Conservation (phyloP, 1,139 yeast species). For the Eremothecium gossypii region DNA sequence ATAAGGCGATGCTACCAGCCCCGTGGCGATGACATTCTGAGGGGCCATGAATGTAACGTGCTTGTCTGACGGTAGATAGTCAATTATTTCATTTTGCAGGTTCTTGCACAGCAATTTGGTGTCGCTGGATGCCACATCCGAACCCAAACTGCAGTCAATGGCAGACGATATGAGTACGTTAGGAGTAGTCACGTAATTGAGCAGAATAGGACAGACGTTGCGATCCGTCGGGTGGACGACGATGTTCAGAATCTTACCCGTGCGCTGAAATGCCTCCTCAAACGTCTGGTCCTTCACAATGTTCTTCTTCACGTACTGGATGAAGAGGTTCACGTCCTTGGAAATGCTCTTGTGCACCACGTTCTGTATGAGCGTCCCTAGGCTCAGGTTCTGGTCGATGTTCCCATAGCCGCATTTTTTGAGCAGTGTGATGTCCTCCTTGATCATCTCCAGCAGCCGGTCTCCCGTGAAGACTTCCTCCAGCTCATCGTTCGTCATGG, state of each 20-base stretch:
- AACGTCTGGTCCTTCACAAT: constrained; percentile 81
- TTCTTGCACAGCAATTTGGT: constrained; percentile 65
- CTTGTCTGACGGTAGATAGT: constrained; percentile 23
- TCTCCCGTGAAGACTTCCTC: constrained; percentile 24
- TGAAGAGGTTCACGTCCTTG: constrained; percentile 70
- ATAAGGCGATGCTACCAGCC: constrained; percentile 56
- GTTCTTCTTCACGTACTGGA: constrained; percentile 60
- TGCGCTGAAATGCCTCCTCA: constrained; percentile 83
- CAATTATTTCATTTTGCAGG: constrained; percentile 47
- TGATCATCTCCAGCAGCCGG: constrained; percentile 34
- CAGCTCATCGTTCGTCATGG: constrained; percentile 38
- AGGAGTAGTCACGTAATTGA: constrained; percentile 90
- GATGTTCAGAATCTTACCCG: constrained; percentile 75
- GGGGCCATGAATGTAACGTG: constrained; percentile 36
- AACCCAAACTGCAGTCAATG: constrained; percentile 49
- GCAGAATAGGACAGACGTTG: constrained; percentile 54
- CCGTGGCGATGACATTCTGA: constrained; percentile 32
- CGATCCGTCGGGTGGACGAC: constrained; percentile 80
- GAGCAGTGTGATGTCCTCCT: constrained; percentile 30
- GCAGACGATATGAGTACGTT: constrained; percentile 87
- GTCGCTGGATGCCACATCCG: constrained; percentile 52
- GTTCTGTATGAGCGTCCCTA: constrained; percentile 59
- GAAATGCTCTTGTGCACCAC: constrained; percentile 70
- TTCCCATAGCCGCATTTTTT: constrained; percentile 45
- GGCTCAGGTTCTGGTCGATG: constrained; percentile 51